Evolutionary conservation across 2,329 filamentous ascomycete genomes (phyloP).

Genomic region (Aspergillus sp.): DNA sequence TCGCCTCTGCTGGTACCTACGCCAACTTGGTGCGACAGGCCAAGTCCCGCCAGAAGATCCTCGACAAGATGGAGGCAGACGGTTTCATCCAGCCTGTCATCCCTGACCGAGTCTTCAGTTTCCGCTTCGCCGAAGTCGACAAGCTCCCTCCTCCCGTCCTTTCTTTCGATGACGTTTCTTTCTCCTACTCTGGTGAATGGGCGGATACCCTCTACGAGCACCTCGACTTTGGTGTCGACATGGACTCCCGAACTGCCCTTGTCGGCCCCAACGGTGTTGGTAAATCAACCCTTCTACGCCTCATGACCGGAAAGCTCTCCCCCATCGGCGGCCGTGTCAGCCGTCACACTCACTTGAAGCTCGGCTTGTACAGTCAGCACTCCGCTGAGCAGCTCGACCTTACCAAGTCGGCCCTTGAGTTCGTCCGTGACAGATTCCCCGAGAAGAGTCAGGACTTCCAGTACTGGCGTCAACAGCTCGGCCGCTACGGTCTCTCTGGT

Average conservation of each 20-base stretch:
- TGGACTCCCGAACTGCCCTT: conserved; percentile 96
- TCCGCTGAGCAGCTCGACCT: conserved; percentile 97
- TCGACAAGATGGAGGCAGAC: conserved; percentile 99
- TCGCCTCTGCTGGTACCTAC: conserved; percentile 98
- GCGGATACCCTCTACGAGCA: conserved; percentile 95
- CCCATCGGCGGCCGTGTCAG: conserved; percentile 79
- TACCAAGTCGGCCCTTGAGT: conserved; percentile 96
- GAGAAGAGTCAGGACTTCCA: conserved; percentile 94
- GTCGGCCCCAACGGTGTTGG: conserved; percentile 99
- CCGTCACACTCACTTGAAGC: conserved; percentile 96
- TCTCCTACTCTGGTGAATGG: conserved; percentile 89
- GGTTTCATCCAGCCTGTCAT: conserved; percentile 93
- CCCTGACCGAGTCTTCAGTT: conserved; percentile 86
- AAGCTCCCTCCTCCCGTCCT: conserved; percentile 98
- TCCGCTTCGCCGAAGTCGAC: conserved; percentile 97
- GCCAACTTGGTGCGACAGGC: conserved; percentile 98
- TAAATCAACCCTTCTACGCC: conserved; percentile 91
- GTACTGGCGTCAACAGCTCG: conserved; percentile 98
- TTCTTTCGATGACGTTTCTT: conserved; percentile 95
- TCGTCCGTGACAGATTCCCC: conserved; percentile 92
- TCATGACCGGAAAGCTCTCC: conserved; percentile 94
- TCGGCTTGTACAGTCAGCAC: conserved; percentile 97
- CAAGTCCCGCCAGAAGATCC: conserved; percentile 98
- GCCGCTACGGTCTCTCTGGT: conserved; percentile 88
- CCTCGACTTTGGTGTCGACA: conserved; percentile 97